These are phyloP conservation scores for Aspergillus diversus DNA, from an alignment of 495 filamentous ascomycete species.

Conservation along the genomic window DNA sequence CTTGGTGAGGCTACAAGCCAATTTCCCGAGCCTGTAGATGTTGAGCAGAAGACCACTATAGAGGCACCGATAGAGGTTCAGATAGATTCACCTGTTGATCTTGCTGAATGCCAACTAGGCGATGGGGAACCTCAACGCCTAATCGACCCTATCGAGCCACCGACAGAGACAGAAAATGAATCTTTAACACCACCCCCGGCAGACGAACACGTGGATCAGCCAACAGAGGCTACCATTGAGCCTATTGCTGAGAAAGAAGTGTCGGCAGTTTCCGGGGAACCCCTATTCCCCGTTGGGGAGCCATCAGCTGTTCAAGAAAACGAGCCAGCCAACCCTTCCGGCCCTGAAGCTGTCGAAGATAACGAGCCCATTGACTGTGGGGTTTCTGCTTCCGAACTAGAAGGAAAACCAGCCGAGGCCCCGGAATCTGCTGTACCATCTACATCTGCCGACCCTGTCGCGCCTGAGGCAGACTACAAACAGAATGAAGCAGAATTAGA, in stretches of 20 bases:
- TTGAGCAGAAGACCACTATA: constrained; percentile 12
- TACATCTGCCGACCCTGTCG: constrained; percentile 15
- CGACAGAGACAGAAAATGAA: background rate
- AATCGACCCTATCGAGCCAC: background rate
- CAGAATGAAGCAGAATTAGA: constrained; percentile 35
- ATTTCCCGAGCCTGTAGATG: background rate
- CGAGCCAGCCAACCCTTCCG: constrained; percentile 5
- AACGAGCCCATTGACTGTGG: background rate
- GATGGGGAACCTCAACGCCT: background rate
- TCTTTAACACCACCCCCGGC: background rate
- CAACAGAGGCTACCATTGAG: constrained; percentile 14
- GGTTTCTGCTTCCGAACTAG: background rate
- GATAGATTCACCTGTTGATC: constrained; percentile 8
- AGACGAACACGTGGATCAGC: constrained; percentile 2
- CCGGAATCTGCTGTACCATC: too few species aligned
- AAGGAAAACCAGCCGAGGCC: constrained; percentile 1
- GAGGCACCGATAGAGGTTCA: background rate
- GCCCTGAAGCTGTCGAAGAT: constrained; percentile 1
- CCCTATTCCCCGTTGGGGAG: constrained; percentile 1
- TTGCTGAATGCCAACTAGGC: background rate
- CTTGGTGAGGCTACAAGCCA: constrained; percentile 5
- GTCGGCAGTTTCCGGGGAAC: background rate
- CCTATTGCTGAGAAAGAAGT: constrained; percentile 3
- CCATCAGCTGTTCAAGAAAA: background rate
- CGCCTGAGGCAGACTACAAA: constrained; percentile 11